Conservation (phyloP, 2,329 filamentous ascomycete species). For the Diplodia seriata region DNA sequence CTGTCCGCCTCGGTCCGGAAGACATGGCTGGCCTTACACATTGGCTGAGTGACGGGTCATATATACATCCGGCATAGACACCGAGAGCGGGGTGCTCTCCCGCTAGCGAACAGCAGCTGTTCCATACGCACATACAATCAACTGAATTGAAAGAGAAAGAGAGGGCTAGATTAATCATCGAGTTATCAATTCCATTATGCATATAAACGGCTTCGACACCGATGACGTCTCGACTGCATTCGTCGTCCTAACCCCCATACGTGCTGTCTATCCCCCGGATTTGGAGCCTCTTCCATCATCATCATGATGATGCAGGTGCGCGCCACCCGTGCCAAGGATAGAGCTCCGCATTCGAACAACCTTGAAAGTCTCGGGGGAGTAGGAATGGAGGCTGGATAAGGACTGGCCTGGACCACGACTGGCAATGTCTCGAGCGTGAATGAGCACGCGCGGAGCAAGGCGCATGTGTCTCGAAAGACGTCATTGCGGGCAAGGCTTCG, state of each 20-base stretch:
- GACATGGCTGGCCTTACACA: conserved; percentile 9
- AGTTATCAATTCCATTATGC: no score
- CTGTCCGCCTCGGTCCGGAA: not conserved
- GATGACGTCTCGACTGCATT: no score
- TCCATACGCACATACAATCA: not conserved
- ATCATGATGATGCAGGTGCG: not conserved
- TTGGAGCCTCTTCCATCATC: not conserved
- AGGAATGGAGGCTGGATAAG: not conserved
- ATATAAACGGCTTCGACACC: no score
- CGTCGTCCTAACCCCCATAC: not conserved
- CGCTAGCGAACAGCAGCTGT: not conserved
- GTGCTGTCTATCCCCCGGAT: not conserved
- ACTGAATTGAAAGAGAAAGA: not conserved
- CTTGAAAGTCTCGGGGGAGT: not conserved
- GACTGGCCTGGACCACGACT: not conserved
- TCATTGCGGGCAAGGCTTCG: not conserved
- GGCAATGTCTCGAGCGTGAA: not conserved
- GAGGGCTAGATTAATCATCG: not conserved
- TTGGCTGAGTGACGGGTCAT: not conserved
- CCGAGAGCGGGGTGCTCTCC: not conserved
- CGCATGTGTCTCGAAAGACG: not conserved
- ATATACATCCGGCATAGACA: not conserved
- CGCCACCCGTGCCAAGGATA: not conserved
- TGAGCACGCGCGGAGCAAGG: not conserved
- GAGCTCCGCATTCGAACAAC: not conserved